Conservation (phyloP, 106 monocot species). For the Allium cepa region DNA sequence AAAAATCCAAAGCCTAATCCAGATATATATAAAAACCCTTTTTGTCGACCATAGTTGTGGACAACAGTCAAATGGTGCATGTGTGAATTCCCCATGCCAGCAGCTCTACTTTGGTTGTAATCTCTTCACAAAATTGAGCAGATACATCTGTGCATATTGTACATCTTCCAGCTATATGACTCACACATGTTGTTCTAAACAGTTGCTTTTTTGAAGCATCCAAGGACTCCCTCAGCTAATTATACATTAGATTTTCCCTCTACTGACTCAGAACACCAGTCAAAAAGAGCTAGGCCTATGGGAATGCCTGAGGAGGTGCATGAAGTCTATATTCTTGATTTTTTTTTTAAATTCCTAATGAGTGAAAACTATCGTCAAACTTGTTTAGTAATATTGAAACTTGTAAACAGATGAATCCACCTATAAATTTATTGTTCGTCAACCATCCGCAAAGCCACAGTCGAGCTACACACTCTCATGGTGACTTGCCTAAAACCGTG, state of each 20-base stretch:
- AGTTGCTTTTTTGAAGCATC: conserved; percentile 67
- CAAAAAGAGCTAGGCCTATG: conserved; percentile 57
- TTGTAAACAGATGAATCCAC: conserved; percentile 23
- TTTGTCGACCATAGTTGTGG: conserved; percentile 97
- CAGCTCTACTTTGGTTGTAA: too few species aligned
- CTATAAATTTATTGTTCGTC: conserved; percentile 53
- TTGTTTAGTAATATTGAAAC: too few species aligned
- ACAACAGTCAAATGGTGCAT: conserved; percentile 69
- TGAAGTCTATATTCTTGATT: too few species aligned
- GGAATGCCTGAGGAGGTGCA: conserved; percentile 39
- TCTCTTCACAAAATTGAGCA: too few species aligned
- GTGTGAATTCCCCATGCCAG: conserved; percentile 26
- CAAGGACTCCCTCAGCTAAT: conserved; percentile 58
- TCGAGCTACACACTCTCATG: conserved; percentile 29
- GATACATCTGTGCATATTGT: too few species aligned
- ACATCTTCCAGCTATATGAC: too few species aligned
- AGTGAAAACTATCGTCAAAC: too few species aligned
- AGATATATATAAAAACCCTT: conserved; percentile 98
- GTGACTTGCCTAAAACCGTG: conserved; percentile 63
- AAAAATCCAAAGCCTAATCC: conserved; percentile 97
- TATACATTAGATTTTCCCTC: conserved; percentile 60
- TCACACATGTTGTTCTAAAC: too few species aligned
- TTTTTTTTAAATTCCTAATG: too few species aligned
- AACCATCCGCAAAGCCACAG: conserved; percentile 38
- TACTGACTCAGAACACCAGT: conserved; percentile 61